Conservation (phyloP, 202 grass and related monocot species). For the Schoenoplectus tabernaemontani region DNA sequence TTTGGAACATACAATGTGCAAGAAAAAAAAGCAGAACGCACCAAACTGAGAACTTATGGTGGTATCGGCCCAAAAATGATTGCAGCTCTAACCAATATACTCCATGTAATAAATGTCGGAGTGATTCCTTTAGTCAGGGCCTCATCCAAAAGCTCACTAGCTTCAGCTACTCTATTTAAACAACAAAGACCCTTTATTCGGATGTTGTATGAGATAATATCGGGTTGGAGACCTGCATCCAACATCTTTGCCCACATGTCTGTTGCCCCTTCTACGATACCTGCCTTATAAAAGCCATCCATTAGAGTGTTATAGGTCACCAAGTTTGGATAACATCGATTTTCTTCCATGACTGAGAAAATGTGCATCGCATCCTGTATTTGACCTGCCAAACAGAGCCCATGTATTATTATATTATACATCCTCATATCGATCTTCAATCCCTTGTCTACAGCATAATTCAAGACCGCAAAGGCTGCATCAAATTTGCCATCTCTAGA, state of each 20-base stretch:
- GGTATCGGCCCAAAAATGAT: conserved; percentile 45
- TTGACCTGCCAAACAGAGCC: conserved; percentile 72
- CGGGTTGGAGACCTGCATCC: conserved; percentile 58
- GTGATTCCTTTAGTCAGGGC: conserved; percentile 46
- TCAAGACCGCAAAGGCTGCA: conserved; percentile 56
- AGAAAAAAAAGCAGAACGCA: conserved; percentile 26
- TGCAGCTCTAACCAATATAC: conserved; percentile 73
- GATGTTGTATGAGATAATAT: conserved; percentile 89
- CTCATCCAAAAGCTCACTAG: conserved; percentile 54
- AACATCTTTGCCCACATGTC: conserved; percentile 52
- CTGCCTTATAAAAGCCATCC: conserved; percentile 60
- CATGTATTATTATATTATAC: conserved; percentile 91
- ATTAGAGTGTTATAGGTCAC: conserved; percentile 90
- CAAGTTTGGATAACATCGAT: conserved; percentile 57
- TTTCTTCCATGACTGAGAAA: conserved; percentile 64
- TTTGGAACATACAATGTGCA: neutral
- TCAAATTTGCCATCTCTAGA: conserved; percentile 69
- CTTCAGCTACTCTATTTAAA: conserved; percentile 59
- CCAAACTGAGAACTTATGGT: conserved; percentile 30
- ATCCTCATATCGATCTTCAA: conserved; percentile 47
- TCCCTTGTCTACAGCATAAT: conserved; percentile 48
- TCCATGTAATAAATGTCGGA: conserved; percentile 85
- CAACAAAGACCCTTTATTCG: conserved; percentile 83
- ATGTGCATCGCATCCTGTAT: conserved; percentile 48
- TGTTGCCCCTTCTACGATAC: conserved; percentile 49